Evolutionary conservation across 2,329 filamentous ascomycete genomes (phyloP).

Genomic region (Arthrobotrys entomopaga): DNA sequence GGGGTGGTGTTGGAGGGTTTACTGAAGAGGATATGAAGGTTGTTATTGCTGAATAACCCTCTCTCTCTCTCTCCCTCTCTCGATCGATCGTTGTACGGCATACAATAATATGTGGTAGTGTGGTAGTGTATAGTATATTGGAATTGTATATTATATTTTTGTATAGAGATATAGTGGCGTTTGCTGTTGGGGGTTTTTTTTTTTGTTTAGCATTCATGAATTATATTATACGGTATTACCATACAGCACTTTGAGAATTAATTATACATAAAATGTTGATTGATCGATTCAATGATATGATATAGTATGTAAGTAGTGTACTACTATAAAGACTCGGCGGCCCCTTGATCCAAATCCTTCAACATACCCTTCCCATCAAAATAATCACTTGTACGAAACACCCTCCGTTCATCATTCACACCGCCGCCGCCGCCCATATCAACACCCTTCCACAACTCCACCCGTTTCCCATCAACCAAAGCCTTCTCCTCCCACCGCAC

Average conservation of each 20-base stretch:
- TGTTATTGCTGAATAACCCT: conserved; percentile 51
- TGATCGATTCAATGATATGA: too few species aligned
- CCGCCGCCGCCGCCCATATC: conserved; percentile 32
- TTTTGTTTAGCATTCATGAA: neutral
- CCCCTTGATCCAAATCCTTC: conserved; percentile 37
- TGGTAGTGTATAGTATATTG: neutral
- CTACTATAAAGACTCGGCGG: too few species aligned
- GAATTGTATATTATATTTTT: conserved; percentile 14
- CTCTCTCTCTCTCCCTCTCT: too few species aligned
- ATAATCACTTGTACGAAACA: conserved; percentile 57
- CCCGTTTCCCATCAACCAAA: conserved; percentile 56
- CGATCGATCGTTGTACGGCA: too few species aligned
- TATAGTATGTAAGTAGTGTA: too few species aligned
- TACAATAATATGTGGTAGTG: neutral
- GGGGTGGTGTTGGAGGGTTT: conserved; percentile 66
- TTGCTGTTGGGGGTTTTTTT: neutral
- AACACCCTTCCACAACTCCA: conserved; percentile 57
- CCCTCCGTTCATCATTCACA: conserved; percentile 32
- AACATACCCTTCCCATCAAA: conserved; percentile 56
- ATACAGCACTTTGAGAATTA: too few species aligned
- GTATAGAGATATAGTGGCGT: neutral
- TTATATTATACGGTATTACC: neutral
- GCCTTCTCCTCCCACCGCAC: conserved; percentile 57
- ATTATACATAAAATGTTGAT: too few species aligned
- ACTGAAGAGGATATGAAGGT: conserved; percentile 63